Evolutionary conservation across 2,329 filamentous ascomycete species (phyloP).

Genomic region (Xylaria sp.): DNA sequence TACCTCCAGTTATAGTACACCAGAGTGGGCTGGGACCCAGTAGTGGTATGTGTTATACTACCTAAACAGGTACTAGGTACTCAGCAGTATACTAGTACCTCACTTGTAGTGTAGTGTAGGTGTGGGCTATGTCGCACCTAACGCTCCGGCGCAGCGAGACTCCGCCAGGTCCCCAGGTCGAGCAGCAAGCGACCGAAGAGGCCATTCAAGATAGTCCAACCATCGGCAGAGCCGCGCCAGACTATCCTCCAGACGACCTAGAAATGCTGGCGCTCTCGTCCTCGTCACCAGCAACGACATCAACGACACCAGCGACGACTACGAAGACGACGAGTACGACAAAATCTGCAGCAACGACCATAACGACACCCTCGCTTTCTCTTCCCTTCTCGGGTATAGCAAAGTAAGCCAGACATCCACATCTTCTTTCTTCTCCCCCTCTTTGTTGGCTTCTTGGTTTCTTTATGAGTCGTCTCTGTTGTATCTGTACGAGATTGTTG

Average conservation of each 20-base stretch:
- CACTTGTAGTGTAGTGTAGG: not conserved
- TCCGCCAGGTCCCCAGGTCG: conserved; percentile 50
- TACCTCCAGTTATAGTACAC: not conserved
- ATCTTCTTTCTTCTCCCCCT: not conserved
- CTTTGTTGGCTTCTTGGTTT: conserved; percentile 18
- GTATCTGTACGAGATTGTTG: conserved; percentile 11
- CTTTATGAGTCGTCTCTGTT: not conserved
- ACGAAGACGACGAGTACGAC: not conserved
- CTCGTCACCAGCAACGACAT: conserved; percentile 39
- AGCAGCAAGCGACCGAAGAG: conserved; percentile 36
- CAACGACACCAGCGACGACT: not conserved
- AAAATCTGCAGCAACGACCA: not conserved
- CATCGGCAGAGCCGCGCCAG: conserved; percentile 55
- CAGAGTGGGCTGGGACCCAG: not conserved
- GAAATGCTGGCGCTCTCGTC: conserved; percentile 21
- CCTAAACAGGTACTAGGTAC: not conserved
- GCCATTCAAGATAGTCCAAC: conserved; percentile 59
- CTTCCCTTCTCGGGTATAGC: conserved; percentile 20
- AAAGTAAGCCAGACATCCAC: conserved; percentile 22
- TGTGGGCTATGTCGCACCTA: conserved; percentile 61
- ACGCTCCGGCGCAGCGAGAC: conserved; percentile 59
- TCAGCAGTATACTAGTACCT: not conserved
- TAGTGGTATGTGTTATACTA: not conserved
- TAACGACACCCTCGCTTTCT: conserved; percentile 12
- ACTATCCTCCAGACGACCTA: conserved; percentile 41